phyloP scores from a whole-genome alignment of 495 filamentous ascomycete species.

The Tuber umbilicatum region DNA sequence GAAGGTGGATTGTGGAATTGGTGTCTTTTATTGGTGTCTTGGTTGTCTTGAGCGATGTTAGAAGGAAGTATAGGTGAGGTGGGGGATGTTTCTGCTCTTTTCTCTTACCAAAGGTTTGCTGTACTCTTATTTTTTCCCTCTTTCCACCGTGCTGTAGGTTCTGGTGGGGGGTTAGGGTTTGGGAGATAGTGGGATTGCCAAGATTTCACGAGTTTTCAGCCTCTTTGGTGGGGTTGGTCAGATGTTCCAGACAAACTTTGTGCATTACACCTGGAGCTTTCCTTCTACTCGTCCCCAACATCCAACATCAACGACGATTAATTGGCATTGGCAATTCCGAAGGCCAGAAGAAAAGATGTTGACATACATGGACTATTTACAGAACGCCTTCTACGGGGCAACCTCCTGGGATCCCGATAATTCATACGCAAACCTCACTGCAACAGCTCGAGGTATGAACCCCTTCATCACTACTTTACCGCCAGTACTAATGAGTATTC shows the following conservation, averaged over 20 bases:
- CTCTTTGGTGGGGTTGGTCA: conserved; percentile 5
- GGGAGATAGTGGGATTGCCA: conserved; percentile 11
- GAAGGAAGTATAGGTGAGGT: conserved; percentile 8
- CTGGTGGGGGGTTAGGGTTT: conserved; percentile 19
- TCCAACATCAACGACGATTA: not conserved
- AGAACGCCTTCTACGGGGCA: conserved; percentile 79
- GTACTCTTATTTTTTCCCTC: conserved; percentile 24
- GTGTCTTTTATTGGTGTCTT: conserved; percentile 4
- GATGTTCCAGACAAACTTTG: not conserved
- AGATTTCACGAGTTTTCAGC: conserved; percentile 19
- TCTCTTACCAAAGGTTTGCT: conserved; percentile 21
- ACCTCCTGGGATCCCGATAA: conserved; percentile 91
- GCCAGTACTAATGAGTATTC: conserved; percentile 6
- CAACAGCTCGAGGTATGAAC: conserved; percentile 67
- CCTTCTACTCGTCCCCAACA: not conserved
- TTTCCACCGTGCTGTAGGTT: conserved; percentile 12
- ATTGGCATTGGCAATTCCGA: not conserved
- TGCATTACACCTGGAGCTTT: not conserved
- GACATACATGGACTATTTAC: conserved; percentile 97
- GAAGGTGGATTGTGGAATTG: not conserved
- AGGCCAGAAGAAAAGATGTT: conserved; percentile 56
- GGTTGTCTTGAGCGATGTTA: conserved; percentile 3
- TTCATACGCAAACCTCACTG: conserved; percentile 79
- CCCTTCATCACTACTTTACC: not conserved
- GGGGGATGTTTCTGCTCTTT: conserved; percentile 8